Evolutionary conservation across 768 basidiomycete genomes (phyloP).

Genomic region (Mycena maculata): DNA sequence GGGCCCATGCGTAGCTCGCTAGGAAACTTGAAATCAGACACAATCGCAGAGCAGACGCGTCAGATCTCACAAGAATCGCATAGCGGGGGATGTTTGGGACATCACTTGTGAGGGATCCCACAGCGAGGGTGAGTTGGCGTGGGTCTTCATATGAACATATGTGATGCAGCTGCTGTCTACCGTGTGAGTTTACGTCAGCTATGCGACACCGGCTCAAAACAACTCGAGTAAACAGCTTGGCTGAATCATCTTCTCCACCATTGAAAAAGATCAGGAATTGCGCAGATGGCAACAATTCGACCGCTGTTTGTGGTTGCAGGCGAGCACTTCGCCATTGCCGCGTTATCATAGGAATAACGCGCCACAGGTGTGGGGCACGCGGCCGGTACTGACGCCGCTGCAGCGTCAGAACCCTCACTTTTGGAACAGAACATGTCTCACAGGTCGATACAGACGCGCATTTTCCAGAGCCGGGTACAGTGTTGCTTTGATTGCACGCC

Average conservation of each 20-base stretch:
- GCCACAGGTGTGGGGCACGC: slow-evolving; percentile 57
- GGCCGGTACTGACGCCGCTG: slow-evolving; percentile 67
- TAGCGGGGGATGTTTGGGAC: slow-evolving; percentile 1
- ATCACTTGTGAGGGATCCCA: background rate
- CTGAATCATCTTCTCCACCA: no score
- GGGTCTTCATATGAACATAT: no score
- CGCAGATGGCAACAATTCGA: slow-evolving; percentile 16
- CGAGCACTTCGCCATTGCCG: background rate
- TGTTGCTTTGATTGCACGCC: slow-evolving; percentile 74
- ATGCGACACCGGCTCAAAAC: background rate
- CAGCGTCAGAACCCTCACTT: slow-evolving; percentile 56
- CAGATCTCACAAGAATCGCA: slow-evolving; percentile 3
- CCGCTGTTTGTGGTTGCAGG: slow-evolving; percentile 30
- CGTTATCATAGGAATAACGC: background rate
- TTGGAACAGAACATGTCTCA: slow-evolving; percentile 8
- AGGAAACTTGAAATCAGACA: background rate
- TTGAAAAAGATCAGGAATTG: background rate
- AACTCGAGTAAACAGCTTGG: background rate
- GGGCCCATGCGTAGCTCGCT: slow-evolving; percentile 18
- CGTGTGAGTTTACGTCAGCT: no score
- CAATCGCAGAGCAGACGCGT: background rate
- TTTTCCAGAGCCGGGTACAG: slow-evolving; percentile 74
- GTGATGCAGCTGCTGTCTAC: no score
- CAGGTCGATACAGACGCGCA: slow-evolving; percentile 53
- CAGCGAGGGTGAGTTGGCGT: no score